A percentile compares a stretch with the other conserved stretches of the same genome.
These are phyloP conservation scores for Nitzschia sp. DNA, from an alignment of 108 stramenopile species.

Conservation along the genomic window DNA sequence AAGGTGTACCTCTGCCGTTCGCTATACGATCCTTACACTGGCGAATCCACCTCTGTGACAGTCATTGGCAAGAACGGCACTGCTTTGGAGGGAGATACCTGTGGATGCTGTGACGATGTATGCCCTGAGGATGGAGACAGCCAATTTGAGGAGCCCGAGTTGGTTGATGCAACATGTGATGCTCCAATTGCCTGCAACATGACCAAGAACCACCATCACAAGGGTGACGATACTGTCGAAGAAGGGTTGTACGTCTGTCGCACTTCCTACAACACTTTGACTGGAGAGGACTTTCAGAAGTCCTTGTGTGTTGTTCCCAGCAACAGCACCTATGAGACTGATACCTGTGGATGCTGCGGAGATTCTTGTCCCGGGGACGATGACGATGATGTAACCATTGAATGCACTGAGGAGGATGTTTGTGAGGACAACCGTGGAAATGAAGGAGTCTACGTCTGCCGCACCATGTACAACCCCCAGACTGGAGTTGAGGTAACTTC, in stretches of 20 bases:
- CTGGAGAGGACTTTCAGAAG: neutral
- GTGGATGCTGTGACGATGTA: conserved; percentile 10
- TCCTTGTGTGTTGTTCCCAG: neutral
- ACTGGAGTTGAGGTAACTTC: neutral
- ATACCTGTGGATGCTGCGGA: conserved; percentile 13
- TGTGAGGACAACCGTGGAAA: neutral
- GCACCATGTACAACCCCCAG: neutral
- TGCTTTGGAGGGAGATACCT: neutral
- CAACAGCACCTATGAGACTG: neutral
- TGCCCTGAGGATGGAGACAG: conserved; percentile 9
- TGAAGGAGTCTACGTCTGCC: neutral
- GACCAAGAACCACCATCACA: neutral
- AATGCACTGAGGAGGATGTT: neutral
- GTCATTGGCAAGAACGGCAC: neutral
- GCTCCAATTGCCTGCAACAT: neutral
- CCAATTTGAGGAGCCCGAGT: neutral
- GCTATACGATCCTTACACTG: conserved; percentile 8
- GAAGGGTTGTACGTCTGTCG: conserved; percentile 11
- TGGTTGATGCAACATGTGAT: neutral
- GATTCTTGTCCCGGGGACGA: conserved; percentile 1
- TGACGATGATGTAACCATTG: neutral
- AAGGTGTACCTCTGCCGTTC: conserved; percentile 1
- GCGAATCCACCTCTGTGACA: neutral
- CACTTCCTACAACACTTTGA: neutral
- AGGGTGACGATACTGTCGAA: neutral